Evolutionary conservation across 106 monocot species (phyloP).

Genomic region (Dioscorea alata): DNA sequence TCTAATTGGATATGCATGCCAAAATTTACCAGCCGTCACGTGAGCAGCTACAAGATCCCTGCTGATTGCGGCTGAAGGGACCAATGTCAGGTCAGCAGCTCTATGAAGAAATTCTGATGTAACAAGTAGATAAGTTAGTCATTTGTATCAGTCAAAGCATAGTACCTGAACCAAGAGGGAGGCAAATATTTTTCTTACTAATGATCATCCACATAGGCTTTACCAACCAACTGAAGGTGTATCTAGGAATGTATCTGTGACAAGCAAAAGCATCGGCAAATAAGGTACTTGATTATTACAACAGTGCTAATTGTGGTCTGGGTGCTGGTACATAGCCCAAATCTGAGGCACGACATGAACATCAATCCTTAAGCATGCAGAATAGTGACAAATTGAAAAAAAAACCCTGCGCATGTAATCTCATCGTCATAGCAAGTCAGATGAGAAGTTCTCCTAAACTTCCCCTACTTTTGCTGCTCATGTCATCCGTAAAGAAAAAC

Average conservation of each 20-base stretch:
- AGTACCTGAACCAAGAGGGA: neutral
- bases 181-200: conserved; percentile 31
- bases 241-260: conserved; percentile 93
- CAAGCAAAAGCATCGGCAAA: neutral
- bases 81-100: conserved; percentile 86
- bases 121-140: neutral
- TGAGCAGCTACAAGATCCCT: conserved; percentile 66
- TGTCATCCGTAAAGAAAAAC: too few species aligned
- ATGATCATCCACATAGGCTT: conserved; percentile 85
- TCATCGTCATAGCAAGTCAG: too few species aligned
- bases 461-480: too few species aligned
- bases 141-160: neutral
- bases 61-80: conserved; percentile 79
- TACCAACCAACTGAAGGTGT: conserved; percentile 95
- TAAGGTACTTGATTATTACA: too few species aligned
- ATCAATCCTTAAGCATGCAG: too few species aligned
- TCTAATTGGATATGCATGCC: neutral
- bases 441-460: too few species aligned
- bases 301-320: too few species aligned
- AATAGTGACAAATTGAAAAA: too few species aligned
- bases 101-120: conserved; percentile 79
- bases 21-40: conserved; percentile 51
- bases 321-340: too few species aligned
- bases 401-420: too few species aligned
- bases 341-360: too few species aligned